Evolutionary conservation across 2,329 filamentous ascomycete species (phyloP), one percentile per base, ranked within the genome.

Genomic region (Ceratocystis cacaofunesta): DNA sequence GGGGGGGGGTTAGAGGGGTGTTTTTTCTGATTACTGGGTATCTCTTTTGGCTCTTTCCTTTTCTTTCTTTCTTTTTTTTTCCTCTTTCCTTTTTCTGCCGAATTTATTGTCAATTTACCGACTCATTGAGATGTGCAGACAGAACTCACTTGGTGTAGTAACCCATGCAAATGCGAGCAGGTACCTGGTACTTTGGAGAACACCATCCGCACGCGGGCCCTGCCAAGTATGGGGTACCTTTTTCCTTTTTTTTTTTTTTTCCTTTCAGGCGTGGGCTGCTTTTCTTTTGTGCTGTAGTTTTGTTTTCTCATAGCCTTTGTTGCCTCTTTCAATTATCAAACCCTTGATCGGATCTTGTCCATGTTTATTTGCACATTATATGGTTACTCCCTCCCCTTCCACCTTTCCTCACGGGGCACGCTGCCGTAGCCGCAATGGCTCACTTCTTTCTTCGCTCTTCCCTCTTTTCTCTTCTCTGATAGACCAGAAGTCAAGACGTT

Each of bases 211-310:
- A 58, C 28, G 28, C 28, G n/a, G 28, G 28, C 52, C 52, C 52
- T 58, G 52, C 15, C 52, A 58, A 58, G 52, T 58, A 58, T 58
- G 52, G 28, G 28, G 28, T 58, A 58, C 52, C 28, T 48, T 17
- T 52, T 52, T 28, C 12, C 19, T 52, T 8, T 10, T 19, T 8
- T 6, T 28, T 28, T 22, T 50, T 15, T 52, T 15, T 25, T 52
- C 3, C 19, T 15, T 12, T 41, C 10, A 10, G 10, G 36, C 36
- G 36, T 41, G 36, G 36, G 36, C 36, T 41, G 36, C 36, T 41
- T 41, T 12, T 41, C 32, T 36, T 10, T 12, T 41, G 3, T 10
- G 32, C 36, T 41, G 36, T 41, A 41, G 36, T 41, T 15, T 52
- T 52, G 48, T 52, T 52, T 52, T 52, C 48, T 52, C 48, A 25